These are phyloP conservation scores for Candida patagonica DNA, from an alignment of 805 yeast species.

Conservation along the genomic window DNA sequence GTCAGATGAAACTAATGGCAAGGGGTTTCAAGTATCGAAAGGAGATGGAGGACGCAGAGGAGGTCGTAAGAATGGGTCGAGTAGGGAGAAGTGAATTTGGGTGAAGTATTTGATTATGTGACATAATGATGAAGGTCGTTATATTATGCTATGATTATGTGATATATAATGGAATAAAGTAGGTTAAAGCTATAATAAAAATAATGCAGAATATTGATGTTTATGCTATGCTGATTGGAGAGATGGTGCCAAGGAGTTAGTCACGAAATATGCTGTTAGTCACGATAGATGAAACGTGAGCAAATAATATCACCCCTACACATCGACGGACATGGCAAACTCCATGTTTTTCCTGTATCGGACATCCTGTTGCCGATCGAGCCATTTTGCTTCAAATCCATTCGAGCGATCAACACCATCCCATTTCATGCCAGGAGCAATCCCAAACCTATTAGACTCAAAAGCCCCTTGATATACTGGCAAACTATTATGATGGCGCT, in stretches of 20 bases:
- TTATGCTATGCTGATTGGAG: no score
- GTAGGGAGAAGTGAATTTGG: background rate
- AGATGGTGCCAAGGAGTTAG: no score
- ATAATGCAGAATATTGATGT: no score
- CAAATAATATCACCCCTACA: no score
- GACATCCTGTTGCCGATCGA: slow-evolving; percentile 27
- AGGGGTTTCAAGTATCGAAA: slow-evolving; percentile 9
- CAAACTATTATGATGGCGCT: slow-evolving; percentile 33
- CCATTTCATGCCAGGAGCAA: slow-evolving; percentile 79
- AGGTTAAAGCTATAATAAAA: no score
- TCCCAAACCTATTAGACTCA: slow-evolving; percentile 64
- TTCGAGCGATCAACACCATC: slow-evolving; percentile 86
- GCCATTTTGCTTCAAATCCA: slow-evolving; percentile 68
- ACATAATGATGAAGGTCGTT: no score
- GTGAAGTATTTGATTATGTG: no score
- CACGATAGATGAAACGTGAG: no score
- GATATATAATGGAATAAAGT: no score
- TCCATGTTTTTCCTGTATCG: slow-evolving; percentile 14
- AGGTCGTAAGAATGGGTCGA: slow-evolving; percentile 7
- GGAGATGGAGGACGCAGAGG: slow-evolving; percentile 18
- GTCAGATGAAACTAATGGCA: slow-evolving; percentile 6
- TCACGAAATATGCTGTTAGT: no score
- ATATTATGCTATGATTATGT: no score
- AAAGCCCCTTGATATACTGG: slow-evolving; percentile 45
- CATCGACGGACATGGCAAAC: slow-evolving; percentile 13